A percentile compares a stretch with the other conserved stretches of the same genome.
Conservation (phyloP, 495 filamentous ascomycete species). For the Entonaema liquescens region DNA sequence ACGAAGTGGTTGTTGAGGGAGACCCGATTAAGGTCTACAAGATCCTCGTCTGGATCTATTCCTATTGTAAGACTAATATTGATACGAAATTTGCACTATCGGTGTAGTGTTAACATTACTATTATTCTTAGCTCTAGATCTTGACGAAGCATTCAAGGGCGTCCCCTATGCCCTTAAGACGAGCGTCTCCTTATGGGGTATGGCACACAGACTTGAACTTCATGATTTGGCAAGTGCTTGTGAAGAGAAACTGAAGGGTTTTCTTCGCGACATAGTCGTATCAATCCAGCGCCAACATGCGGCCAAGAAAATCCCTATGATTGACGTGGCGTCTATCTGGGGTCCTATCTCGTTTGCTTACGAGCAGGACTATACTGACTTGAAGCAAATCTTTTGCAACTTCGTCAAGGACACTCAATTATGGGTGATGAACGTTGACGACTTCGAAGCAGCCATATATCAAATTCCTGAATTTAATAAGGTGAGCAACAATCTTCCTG, state of each 20-base stretch:
- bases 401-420: constrained; percentile 1
- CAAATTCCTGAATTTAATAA: not conserved
- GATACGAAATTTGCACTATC: not conserved
- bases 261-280: not conserved
- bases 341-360: not conserved
- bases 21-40: not conserved
- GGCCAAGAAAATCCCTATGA: not conserved
- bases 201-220: not conserved
- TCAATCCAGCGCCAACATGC: not conserved
- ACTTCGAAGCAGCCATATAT: not conserved
- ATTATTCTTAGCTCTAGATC: not conserved
- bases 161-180: accelerated
- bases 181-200: not conserved
- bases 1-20: not conserved
- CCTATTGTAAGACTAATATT: not conserved
- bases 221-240: not conserved
- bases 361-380: not conserved
- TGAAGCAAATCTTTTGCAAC: not conserved
- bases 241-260: not conserved
- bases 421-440: not conserved
- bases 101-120: not conserved
- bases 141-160: not conserved
- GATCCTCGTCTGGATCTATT: not conserved
- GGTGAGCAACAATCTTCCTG: not conserved
- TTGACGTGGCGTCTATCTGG: not conserved